phyloP scores from a whole-genome alignment of 257 asterid genomes.

The Henckelia pumila region DNA sequence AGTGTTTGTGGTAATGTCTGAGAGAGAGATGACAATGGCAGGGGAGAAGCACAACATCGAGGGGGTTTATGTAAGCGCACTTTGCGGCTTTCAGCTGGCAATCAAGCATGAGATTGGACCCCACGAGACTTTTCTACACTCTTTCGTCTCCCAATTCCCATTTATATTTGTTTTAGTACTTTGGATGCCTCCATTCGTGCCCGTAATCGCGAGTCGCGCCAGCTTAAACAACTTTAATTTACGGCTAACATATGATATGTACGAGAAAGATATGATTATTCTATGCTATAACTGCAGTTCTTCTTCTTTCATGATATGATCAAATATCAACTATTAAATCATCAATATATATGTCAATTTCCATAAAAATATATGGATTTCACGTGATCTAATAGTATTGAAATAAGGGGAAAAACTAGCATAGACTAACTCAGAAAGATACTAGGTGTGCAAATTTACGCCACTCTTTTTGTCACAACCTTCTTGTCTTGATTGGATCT shows the following conservation, averaged over 20 bases:
- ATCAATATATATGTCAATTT: too few species aligned
- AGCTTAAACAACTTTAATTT: neutral
- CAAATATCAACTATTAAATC: too few species aligned
- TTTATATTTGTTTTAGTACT: neutral
- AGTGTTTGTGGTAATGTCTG: conserved; percentile 28
- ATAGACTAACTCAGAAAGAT: too few species aligned
- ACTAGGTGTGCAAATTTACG: too few species aligned
- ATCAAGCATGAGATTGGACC: conserved; percentile 37
- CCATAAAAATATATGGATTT: too few species aligned
- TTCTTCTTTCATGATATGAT: too few species aligned
- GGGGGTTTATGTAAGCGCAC: conserved; percentile 50
- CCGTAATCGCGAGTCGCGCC: conserved; percentile 1
- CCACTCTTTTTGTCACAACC: neutral
- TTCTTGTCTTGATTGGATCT: neutral
- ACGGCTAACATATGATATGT: neutral
- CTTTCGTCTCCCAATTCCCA: conserved; percentile 14
- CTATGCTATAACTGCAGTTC: too few species aligned
- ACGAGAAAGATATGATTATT: too few species aligned
- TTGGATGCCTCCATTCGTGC: neutral
- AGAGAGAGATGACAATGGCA: neutral
- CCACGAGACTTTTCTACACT: conserved; percentile 39
- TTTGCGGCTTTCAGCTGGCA: conserved; percentile 60
- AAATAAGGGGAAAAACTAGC: too few species aligned
- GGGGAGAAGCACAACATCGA: neutral
- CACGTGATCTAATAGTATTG: too few species aligned